Percentiles rank a stretch among this genome's conserved stretches.
Conservation (phyloP, 2,329 filamentous ascomycete species). For the Tolypocladium inflatum region DNA sequence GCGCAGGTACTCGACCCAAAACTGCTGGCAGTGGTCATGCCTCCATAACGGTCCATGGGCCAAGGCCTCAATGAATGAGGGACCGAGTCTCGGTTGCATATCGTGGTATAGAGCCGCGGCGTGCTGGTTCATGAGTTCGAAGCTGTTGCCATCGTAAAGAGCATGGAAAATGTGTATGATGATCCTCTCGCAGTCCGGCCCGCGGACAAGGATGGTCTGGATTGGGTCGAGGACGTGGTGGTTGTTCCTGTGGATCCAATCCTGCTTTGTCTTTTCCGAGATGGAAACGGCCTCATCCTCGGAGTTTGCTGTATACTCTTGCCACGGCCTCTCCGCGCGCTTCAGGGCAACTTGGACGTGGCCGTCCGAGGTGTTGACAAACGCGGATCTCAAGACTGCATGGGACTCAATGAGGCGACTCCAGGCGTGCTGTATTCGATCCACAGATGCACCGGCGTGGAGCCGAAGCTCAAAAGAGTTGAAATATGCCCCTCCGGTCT, state of each 20-base stretch:
- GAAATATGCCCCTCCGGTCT: constrained; percentile 57
- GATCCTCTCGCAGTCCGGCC: constrained; percentile 28
- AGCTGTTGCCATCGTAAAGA: constrained; percentile 76
- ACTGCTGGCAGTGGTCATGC: constrained; percentile 33
- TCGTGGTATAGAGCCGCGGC: constrained; percentile 27
- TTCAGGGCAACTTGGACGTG: constrained; percentile 63
- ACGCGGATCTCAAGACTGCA: constrained; percentile 63
- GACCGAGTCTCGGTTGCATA: constrained; percentile 21
- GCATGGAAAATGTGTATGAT: constrained; percentile 72
- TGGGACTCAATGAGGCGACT: constrained; percentile 35
- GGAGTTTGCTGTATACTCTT: constrained; percentile 17
- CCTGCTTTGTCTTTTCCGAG: constrained; percentile 24
- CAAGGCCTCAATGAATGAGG: constrained; percentile 57
- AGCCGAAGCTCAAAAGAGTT: constrained; percentile 61
- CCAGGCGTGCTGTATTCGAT: constrained; percentile 49
- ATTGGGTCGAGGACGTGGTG: constrained; percentile 40
- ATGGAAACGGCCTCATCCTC: constrained; percentile 20
- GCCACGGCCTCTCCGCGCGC: constrained; percentile 32
- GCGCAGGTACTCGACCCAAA: constrained; percentile 57
- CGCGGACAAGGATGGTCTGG: constrained; percentile 33
- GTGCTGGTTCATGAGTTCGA: constrained; percentile 55
- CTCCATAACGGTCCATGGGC: constrained; percentile 56
- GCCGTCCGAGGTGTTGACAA: constrained; percentile 64
- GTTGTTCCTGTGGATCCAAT: constrained; percentile 47
- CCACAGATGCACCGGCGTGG: constrained; percentile 28